Evolutionary conservation across 2,329 filamentous ascomycete genomes (phyloP), one percentile per base, ranked within the genome.

Genomic region (Tricladium varicosporioides): DNA sequence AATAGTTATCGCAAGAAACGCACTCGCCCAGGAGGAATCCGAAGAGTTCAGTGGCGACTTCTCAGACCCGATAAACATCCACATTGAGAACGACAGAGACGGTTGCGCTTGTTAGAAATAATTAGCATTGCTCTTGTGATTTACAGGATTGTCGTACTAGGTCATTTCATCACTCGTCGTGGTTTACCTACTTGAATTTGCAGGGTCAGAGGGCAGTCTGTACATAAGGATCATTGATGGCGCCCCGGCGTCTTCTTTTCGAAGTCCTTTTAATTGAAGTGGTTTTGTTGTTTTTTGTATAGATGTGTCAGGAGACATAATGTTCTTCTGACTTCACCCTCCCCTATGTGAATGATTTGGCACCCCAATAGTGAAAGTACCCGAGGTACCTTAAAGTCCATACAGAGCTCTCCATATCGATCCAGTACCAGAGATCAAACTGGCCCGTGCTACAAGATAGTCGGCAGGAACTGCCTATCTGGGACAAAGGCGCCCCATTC

Each of bases 11-110:
- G 94, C 94, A 65, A 87, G 92, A 70, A 96, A 97, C 71, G 94
- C 94, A 15, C 82, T 99, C 46, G 90, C 91, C 15, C 94, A 99
- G 76, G 94, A 99, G 77, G 94, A 97, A 76, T 93, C 92, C 1
- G 93, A 97, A 72, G 94, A 99, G 74, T 99, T 95, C 76, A 95
- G 89, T 73, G 92, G 92, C 59, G 94, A 97, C 73, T 99, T 96
- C 79, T 91, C 92, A 69, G 94, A 97, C 72, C 93, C 93, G 51
- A 97, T 99, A 76, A 96, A 96, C 74, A 97, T 99, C 73, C 91
- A 96, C 75, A 89, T 97, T 66, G 92, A 96, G 76, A 92, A 91
- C 73, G 91, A 95, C 69, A 86, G 91, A 68, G 91, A 96, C 70
- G 92, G 92, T 56, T 99, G 94, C 75, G 86, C 92, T 68, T 99